phyloP scores from a whole-genome alignment of 352 stramenopile genomes.

The Globisporangium echinulatum region DNA sequence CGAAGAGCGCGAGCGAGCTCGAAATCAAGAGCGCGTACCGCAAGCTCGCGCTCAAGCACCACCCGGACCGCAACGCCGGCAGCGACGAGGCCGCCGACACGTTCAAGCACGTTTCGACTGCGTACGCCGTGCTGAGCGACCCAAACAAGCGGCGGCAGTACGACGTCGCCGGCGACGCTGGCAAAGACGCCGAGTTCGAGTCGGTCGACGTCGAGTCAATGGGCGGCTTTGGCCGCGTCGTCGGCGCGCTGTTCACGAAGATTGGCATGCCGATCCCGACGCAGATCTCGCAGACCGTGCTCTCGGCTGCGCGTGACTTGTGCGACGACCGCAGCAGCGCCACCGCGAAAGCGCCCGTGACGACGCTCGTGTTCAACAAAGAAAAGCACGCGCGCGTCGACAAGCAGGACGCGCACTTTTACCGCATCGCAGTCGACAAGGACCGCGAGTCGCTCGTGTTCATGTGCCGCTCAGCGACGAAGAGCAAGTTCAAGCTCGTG shows the following conservation, averaged over 20 bases:
- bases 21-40: constrained; percentile 89
- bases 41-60: constrained; percentile 87
- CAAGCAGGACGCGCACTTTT: constrained; percentile 88
- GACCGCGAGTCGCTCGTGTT: constrained; percentile 74
- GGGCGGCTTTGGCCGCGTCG: constrained; percentile 74
- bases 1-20: constrained; percentile 80
- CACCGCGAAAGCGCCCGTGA: constrained; percentile 46
- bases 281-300: constrained; percentile 80
- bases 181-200: constrained; percentile 77
- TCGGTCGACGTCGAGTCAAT: constrained; percentile 81
- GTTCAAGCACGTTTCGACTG: constrained; percentile 81
- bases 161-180: constrained; percentile 63
- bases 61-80: constrained; percentile 84
- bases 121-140: constrained; percentile 84
- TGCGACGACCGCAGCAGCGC: constrained; percentile 73
- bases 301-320: constrained; percentile 69
- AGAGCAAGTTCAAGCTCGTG: constrained; percentile 88
- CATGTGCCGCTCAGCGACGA: constrained; percentile 72
- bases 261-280: constrained; percentile 86
- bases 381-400: constrained; percentile 73
- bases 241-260: constrained; percentile 84
- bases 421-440: constrained; percentile 66
- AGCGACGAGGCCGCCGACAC: constrained; percentile 70
- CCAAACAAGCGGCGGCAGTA: constrained; percentile 86
- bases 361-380: constrained; percentile 59